Percentiles rank a stretch among this genome's conserved stretches.
Conservation (phyloP, 192 early-diverging fungal genomes). For the Gonapodya sp. region DNA sequence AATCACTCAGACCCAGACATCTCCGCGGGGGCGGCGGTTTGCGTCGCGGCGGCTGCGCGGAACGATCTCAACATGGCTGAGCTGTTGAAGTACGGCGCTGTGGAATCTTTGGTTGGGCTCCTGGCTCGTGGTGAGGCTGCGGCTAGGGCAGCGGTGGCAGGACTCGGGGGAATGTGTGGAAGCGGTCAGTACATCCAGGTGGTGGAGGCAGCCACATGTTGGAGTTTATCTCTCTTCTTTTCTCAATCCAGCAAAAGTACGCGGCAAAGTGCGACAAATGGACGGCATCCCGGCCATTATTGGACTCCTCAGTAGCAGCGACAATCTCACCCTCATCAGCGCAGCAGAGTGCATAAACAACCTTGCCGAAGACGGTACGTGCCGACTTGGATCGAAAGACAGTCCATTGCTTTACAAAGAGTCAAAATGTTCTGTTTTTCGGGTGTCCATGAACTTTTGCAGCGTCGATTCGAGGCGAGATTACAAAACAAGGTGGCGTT, state of each 20-base stretch:
- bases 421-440: neutral
- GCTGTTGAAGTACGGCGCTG: conserved; percentile 29
- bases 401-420: neutral
- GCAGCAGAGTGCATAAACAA: conserved; percentile 37
- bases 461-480: neutral
- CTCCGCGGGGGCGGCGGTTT: conserved; percentile 30
- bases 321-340: conserved; percentile 32
- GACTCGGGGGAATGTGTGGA: neutral
- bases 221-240: neutral
- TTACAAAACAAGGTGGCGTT: neutral
- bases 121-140: conserved; percentile 29
- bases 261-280: conserved; percentile 22
- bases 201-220: neutral
- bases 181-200: neutral
- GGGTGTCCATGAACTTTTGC: neutral
- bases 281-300: conserved; percentile 26
- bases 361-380: conserved; percentile 40
- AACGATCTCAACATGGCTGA: conserved; percentile 41
- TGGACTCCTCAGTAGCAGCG: conserved; percentile 27
- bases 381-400: conserved; percentile 9
- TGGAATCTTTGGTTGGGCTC: conserved; percentile 30
- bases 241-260: conserved; percentile 25
- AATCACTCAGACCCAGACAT: conserved; percentile 20
- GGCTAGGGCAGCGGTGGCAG: neutral
- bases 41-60: conserved; percentile 29